A percentile compares a stretch with the other conserved stretches of the same genome.
These are phyloP conservation scores for Microstegium vimineum DNA, from an alignment of 176 grass and related monocot genomes.

Conservation along the genomic window DNA sequence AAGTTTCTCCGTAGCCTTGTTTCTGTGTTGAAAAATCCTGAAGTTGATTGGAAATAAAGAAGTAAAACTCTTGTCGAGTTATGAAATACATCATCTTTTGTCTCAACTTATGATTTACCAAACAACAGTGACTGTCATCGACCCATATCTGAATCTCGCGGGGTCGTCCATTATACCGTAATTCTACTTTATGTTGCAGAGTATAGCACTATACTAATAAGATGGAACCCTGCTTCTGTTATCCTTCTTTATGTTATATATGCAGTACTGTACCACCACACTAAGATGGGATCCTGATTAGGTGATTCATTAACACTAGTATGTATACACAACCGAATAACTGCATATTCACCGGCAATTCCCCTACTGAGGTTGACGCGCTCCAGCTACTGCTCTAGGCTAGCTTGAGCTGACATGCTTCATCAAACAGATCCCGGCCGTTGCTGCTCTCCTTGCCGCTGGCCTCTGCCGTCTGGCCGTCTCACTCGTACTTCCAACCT, in stretches of 20 bases:
- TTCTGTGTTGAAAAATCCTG: neutral
- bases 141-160: neutral
- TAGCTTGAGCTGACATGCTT: constrained; percentile 23
- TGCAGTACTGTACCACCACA: neutral
- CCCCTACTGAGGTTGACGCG: neutral
- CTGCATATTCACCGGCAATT: neutral
- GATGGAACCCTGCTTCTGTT: neutral
- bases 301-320: neutral
- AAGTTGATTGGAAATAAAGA: constrained; percentile 9
- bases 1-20: neutral
- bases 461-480: neutral
- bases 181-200: neutral
- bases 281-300: neutral
- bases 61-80: neutral
- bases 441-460: too few relatives aligned
- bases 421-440: constrained; percentile 9
- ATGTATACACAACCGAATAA: neutral
- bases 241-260: neutral
- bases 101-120: neutral
- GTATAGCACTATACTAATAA: neutral
- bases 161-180: neutral
- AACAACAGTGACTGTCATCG: neutral
- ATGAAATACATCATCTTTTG: neutral
- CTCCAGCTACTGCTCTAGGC: neutral
- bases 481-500: neutral